Percentiles rank a stretch among this genome's conserved stretches.
Conservation (phyloP, 371 early-diverging fungal species). For the Paraphysoderma sedebokerense region DNA sequence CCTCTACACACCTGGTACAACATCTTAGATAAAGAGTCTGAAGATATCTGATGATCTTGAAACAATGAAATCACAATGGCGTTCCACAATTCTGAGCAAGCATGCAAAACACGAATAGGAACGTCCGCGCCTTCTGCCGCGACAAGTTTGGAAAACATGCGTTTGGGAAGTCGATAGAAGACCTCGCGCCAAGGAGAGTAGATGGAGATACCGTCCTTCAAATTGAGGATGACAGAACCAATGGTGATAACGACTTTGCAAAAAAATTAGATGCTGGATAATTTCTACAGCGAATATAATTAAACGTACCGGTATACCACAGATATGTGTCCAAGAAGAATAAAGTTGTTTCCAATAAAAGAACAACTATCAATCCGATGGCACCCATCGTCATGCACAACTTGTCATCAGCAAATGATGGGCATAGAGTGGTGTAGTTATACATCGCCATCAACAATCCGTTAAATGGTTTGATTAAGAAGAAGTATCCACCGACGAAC, state of each 20-base stretch:
- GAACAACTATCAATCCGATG: neutral
- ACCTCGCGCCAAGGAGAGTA: slow-evolving; percentile 80
- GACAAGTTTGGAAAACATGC: slow-evolving; percentile 60
- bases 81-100: slow-evolving; percentile 53
- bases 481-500: slow-evolving; percentile 66
- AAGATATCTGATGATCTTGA: slow-evolving; percentile 61
- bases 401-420: slow-evolving; percentile 36
- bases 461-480: slow-evolving; percentile 62
- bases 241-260: slow-evolving; percentile 61
- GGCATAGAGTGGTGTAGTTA: slow-evolving; percentile 14
- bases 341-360: slow-evolving; percentile 42
- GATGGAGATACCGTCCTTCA: slow-evolving; percentile 66
- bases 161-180: slow-evolving; percentile 67
- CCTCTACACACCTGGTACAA: slow-evolving; percentile 36
- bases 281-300: neutral
- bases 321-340: slow-evolving; percentile 81
- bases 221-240: slow-evolving; percentile 59
- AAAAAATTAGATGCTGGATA: neutral
- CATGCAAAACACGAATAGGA: neutral
- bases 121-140: slow-evolving; percentile 12
- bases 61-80: slow-evolving; percentile 76
- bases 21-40: slow-evolving; percentile 56
- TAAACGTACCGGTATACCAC: slow-evolving; percentile 58
- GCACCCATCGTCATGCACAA: slow-evolving; percentile 13
- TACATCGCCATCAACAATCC: slow-evolving; percentile 58